Conservation (phyloP, 768 basidiomycete species). For the Mycena rebaudengoi region DNA sequence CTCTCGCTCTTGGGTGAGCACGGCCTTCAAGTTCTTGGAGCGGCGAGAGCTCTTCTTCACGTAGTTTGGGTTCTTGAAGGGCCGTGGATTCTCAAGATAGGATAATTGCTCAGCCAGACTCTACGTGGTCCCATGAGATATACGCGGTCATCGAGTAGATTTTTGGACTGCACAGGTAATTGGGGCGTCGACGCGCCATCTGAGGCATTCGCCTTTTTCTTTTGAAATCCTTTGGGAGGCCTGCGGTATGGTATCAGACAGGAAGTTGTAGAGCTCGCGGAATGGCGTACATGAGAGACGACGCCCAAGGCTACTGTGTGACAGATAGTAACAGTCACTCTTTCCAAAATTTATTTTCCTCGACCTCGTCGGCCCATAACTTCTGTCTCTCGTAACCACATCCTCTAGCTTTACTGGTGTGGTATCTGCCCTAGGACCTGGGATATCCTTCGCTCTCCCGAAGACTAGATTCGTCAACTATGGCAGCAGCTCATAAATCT, state of each 20-base stretch:
- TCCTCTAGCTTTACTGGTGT: too few relatives aligned
- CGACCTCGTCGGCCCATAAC: neutral
- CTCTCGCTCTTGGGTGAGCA: constrained; percentile 82
- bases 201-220: constrained; percentile 48
- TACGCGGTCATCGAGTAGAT: neutral
- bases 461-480: constrained; percentile 18
- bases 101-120: constrained; percentile 80
- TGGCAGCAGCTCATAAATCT: constrained; percentile 52
- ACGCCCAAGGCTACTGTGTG: neutral
- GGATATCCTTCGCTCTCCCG: neutral
- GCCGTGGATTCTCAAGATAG: constrained; percentile 71
- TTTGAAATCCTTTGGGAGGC: constrained; percentile 32
- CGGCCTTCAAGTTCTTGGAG: constrained; percentile 82
- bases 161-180: constrained; percentile 43
- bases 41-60: constrained; percentile 73
- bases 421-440: too few relatives aligned
- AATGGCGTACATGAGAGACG: neutral
- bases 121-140: constrained; percentile 42
- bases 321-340: neutral
- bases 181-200: constrained; percentile 56
- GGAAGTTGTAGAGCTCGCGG: neutral
- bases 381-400: neutral
- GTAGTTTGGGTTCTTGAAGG: constrained; percentile 82
- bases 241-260: constrained; percentile 3
- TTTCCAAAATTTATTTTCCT: constrained; percentile 10